These are phyloP conservation scores for Tothia fuscella DNA, from an alignment of 2,329 filamentous ascomycete species.

Conservation along the genomic window DNA sequence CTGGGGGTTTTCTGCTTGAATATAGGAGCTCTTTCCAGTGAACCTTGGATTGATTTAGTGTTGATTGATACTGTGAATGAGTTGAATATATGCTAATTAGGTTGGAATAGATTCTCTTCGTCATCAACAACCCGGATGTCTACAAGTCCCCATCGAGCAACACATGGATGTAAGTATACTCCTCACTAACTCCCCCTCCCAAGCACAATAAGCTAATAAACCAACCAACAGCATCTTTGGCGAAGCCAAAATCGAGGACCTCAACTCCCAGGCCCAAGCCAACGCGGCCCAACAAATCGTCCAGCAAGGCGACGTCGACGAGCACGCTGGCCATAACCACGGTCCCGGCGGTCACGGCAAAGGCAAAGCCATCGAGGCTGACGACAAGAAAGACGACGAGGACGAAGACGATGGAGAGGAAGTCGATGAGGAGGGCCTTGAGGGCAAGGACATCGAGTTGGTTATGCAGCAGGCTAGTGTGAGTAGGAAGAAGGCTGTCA, in stretches of 20 bases:
- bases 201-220: constrained; percentile 16
- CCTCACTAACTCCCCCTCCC: not conserved
- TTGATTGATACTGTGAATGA: not conserved
- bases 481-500: constrained; percentile 96
- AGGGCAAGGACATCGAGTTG: constrained; percentile 98
- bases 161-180: constrained; percentile 82
- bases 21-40: too few species aligned
- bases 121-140: constrained; percentile 98
- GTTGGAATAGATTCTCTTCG: constrained; percentile 75
- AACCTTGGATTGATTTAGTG: constrained; percentile 1
- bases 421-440: constrained; percentile 84
- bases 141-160: constrained; percentile 99
- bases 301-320: constrained; percentile 54
- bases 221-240: constrained; percentile 75
- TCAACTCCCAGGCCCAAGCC: constrained; percentile 96
- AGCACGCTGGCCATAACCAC: constrained; percentile 62
- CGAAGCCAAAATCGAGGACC: constrained; percentile 99
- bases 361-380: constrained; percentile 52
- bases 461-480: constrained; percentile 98
- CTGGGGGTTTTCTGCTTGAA: too few species aligned
- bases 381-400: constrained; percentile 55
- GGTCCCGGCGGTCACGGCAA: too few species aligned
- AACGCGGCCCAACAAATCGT: constrained; percentile 92
- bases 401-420: constrained; percentile 92
- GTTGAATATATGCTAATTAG: constrained; percentile 11